These are phyloP conservation scores for Populus deltoides DNA, from an alignment of 345 rosid species.

Conservation along the genomic window DNA sequence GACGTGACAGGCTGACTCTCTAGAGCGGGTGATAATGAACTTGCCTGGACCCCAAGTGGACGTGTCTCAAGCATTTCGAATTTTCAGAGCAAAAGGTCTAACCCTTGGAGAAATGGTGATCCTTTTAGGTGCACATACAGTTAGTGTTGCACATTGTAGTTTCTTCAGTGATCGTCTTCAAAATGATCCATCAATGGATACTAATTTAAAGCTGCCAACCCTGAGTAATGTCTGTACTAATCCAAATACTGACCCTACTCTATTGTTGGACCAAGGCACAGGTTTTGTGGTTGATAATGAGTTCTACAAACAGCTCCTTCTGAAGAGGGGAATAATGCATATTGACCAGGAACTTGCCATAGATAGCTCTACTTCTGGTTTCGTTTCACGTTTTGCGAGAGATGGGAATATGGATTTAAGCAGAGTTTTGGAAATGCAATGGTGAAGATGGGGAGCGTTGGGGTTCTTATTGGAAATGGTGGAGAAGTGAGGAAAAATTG, in stretches of 20 bases:
- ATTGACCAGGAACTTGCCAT: conserved; percentile 64
- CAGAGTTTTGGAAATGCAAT: conserved; percentile 53
- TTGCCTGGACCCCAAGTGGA: conserved; percentile 55
- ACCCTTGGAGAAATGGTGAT: conserved; percentile 55
- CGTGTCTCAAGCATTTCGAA: conserved; percentile 33
- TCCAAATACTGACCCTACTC: conserved; percentile 37
- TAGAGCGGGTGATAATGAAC: conserved; percentile 38
- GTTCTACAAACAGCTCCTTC: conserved; percentile 38
- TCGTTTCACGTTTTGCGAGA: conserved; percentile 44
- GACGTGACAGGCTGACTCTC: conserved; percentile 62
- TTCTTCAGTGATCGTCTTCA: conserved; percentile 53
- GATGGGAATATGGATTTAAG: conserved; percentile 30
- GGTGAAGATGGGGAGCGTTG: conserved; percentile 51
- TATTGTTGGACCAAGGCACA: conserved; percentile 61
- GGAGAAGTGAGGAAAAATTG: conserved; percentile 68
- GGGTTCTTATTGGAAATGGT: conserved; percentile 49
- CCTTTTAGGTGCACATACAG: conserved; percentile 72
- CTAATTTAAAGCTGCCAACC: conserved; percentile 31
- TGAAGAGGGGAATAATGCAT: conserved; percentile 50
- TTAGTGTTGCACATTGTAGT: conserved; percentile 65
- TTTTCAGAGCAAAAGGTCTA: conserved; percentile 47
- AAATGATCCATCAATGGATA: conserved; percentile 53
- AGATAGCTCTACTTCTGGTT: conserved; percentile 36
- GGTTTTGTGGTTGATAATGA: conserved; percentile 47
- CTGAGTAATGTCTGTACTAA: conserved; percentile 38